Base-by-base conservation (phyloP, 2,329 filamentous ascomycete genomes). In the Chaetomium sp. region DNA sequence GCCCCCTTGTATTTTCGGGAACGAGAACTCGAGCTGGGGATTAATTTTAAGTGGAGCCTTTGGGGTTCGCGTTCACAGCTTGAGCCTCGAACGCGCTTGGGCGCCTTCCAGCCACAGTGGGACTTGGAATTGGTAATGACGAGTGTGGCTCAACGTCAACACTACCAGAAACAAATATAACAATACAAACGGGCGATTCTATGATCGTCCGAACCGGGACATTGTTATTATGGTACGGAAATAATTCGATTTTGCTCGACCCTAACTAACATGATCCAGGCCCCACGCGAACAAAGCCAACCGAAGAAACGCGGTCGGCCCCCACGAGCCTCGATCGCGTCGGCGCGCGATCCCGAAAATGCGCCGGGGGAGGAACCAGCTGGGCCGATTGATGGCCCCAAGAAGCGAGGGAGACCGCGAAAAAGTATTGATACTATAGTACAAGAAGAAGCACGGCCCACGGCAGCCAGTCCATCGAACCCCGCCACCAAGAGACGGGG, bases 251-350 rank as follows among this genome's bases (percentile, higher is more conserved):
- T 1, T 7, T 9, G 10, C 8, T 33, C 5, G n/a, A 45, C 6
- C 10, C 5, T 11, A 32, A 49, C 60, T n/a, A 64, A 45, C 14
- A 6, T 2, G 6, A n/a, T 27, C 3, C 9, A 69, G 67, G 59
- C 65, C 33, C 63, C 64, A 5, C 54, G 60, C 33, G 57, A 59
- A 32, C 58, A 65, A 42, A 65, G 66, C 52, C 63, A 67, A 14
- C 72, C 71, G 60, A 64, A 67, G 42, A 71, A 69, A 62, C 72
- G 71, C 61, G 71, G 69, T 53, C 69, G 66, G 19, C 60, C 62
- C 8, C 52, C 62, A 2, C 61, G 52, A 60, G 61, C 67, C 63
- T 64, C 63, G 19, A 61, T 52, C 66, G 66, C 64, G 64, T 63
- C 65, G 12, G 45, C 35, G 27, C 59, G 52, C 52, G 53, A 40